Base-by-base conservation (phyloP, 495 filamentous ascomycete genomes). In the Aspergillus olivimuriae region DNA sequence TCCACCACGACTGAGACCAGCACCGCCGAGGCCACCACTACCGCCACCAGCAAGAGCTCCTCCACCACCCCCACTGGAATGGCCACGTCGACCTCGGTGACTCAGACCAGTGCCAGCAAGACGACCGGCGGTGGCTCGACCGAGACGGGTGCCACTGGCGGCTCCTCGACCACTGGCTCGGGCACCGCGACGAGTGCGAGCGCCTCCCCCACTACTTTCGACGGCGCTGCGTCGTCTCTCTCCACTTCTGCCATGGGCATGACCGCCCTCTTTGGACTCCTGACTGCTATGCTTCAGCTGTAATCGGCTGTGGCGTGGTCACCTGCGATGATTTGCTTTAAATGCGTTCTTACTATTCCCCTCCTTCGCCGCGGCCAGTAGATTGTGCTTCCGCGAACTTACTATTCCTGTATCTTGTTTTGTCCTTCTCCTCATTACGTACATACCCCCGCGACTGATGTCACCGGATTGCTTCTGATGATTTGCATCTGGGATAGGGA, bases 231-330 rank as follows among this genome's bases (percentile, higher is more conserved):
- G 15, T 40, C 53, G 17, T 32, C 50, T 34, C 30, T 58, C 20
- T 47, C 46, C 28, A 21, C 52, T 14, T 36, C 57, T 18, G 52
- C 51, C 50, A 57, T 60, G 19, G 53, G 43, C n/a, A 51, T 60
- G 12, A 14, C 63, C 18, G 51, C 56, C 36, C 24, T 66, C 32
- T 35, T 68, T 37, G 63, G 58, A 42, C 48, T 70, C 46, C 22
- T 69, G 33, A 47, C 59, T 32, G 58, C 62, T 30, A 54, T 69
- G 50, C 35, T 69, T 39, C 60, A 66, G 53, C 49, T 69, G 52
- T 69, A 50, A 54, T 39, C 46, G 21, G 3, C 10, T 12, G 11
- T 7, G 10, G 18, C 4, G 18, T 34, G 20, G 22, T 26, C 7
- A 36, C n/a, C 22, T n/a, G 33, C 26, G 20, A 12, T 16, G 32